These are phyloP conservation scores for Hypoxylon sp. DNA, from an alignment of 2,329 filamentous ascomycete genomes.

Conservation along the genomic window DNA sequence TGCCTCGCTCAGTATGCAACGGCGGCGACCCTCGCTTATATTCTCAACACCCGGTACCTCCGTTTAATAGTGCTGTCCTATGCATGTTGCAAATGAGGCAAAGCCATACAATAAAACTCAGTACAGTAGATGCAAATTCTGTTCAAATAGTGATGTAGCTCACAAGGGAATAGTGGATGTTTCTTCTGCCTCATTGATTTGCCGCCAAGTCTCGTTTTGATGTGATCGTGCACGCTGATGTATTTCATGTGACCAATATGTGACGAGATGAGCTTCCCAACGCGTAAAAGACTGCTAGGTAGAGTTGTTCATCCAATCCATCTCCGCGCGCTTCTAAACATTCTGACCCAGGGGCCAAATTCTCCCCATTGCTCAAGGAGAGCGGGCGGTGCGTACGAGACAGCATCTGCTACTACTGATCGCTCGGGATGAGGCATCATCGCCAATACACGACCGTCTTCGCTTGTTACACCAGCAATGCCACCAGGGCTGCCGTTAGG, in stretches of 20 bases:
- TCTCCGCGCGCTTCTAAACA: constrained; percentile 44
- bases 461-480: constrained; percentile 38
- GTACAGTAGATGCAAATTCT: neutral
- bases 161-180: constrained; percentile 15
- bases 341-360: constrained; percentile 43
- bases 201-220: constrained; percentile 17
- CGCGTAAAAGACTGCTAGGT: neutral
- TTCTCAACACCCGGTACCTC: neutral
- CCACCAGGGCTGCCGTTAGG: constrained; percentile 41
- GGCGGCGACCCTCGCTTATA: constrained; percentile 1
- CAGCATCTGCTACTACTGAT: constrained; percentile 37
- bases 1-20: constrained; percentile 17
- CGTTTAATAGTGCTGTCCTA: neutral
- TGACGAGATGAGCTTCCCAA: neutral
- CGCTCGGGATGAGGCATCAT: constrained; percentile 46
- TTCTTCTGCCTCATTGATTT: constrained; percentile 4
- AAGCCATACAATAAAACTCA: constrained; percentile 2
- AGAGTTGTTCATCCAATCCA: constrained; percentile 37
- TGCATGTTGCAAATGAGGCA: neutral
- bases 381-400: constrained; percentile 37
- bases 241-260: constrained; percentile 5
- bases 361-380: constrained; percentile 44
- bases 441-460: constrained; percentile 40
- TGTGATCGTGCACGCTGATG: constrained; percentile 9
- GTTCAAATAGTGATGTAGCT: neutral